A percentile compares a stretch with the other conserved stretches of the same genome.
Evolutionary conservation across 805 yeast genomes (phyloP).

Genomic region (Kluyveromyces nonfermentans): DNA sequence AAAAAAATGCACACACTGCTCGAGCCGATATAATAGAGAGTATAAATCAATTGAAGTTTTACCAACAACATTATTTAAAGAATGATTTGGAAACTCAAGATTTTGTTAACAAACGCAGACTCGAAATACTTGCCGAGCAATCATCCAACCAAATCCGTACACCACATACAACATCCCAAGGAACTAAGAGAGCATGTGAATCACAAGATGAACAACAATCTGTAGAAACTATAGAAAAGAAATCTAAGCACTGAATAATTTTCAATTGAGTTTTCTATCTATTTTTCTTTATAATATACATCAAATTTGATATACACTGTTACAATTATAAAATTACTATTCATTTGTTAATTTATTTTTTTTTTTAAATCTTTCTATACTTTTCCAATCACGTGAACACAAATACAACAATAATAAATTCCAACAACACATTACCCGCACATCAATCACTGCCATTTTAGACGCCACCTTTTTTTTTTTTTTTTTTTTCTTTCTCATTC

Average conservation of each 20-base stretch:
- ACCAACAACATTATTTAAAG: slow-evolving; percentile 52
- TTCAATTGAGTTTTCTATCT: neutral
- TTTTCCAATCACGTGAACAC: neutral
- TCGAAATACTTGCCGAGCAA: slow-evolving; percentile 1
- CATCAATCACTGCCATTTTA: neutral
- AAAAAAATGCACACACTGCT: slow-evolving; percentile 76
- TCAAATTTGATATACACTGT: too few species aligned
- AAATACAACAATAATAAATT: too few species aligned
- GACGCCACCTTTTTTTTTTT: too few species aligned
- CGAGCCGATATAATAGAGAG: slow-evolving; percentile 81
- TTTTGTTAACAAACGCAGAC: slow-evolving; percentile 5
- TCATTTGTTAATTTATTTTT: too few species aligned
- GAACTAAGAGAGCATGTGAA: neutral
- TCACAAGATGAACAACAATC: neutral
- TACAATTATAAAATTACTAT: too few species aligned
- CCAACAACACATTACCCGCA: neutral
- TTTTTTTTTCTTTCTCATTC: too few species aligned
- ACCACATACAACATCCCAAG: neutral
- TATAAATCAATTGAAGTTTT: slow-evolving; percentile 74
- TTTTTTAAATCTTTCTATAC: too few species aligned
- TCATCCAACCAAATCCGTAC: neutral
- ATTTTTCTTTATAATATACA: too few species aligned
- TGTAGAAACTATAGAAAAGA: neutral
- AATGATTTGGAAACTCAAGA: slow-evolving; percentile 12
- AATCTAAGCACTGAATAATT: neutral